phyloP scores from a whole-genome alignment of 2,329 filamentous ascomycete species.

The Podosphaera leucotricha region DNA sequence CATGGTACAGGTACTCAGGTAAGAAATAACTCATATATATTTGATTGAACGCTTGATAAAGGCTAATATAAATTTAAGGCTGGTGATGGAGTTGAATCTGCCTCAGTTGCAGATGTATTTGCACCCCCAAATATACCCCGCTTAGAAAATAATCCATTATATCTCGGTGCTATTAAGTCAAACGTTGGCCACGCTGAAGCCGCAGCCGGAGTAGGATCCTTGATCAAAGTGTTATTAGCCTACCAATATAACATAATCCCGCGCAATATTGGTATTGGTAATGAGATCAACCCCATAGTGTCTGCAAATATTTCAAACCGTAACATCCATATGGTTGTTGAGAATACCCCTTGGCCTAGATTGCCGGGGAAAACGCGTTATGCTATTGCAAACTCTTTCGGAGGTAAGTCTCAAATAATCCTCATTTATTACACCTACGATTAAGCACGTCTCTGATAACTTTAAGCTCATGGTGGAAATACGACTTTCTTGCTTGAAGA shows the following conservation, averaged over 20 bases:
- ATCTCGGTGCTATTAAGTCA: constrained; percentile 17
- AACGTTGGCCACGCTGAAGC: constrained; percentile 18
- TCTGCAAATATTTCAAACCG: constrained; percentile 18
- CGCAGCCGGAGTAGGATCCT: constrained; percentile 15
- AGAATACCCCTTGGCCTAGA: constrained; percentile 9
- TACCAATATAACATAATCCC: constrained; percentile 14
- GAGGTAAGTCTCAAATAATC: constrained; percentile 17
- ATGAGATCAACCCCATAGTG: constrained; percentile 16
- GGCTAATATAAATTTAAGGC: constrained; percentile 27
- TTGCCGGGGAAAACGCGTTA: not conserved
- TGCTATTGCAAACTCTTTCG: constrained; percentile 22
- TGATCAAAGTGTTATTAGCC: constrained; percentile 16
- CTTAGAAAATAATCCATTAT: constrained; percentile 25
- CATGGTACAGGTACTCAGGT: constrained; percentile 54
- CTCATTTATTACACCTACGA: no score
- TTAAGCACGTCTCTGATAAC: constrained; percentile 16
- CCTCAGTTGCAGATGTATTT: constrained; percentile 44
- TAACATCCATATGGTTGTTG: constrained; percentile 13
- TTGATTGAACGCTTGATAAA: not conserved
- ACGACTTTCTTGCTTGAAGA: constrained; percentile 15
- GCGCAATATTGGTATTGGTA: constrained; percentile 14
- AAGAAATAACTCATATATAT: not conserved
- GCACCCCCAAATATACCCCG: constrained; percentile 27
- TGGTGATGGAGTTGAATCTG: constrained; percentile 64
- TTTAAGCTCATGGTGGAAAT: constrained; percentile 20